Conservation (phyloP, 495 filamentous ascomycete genomes). For the Penicillium cosmopolitanum region DNA sequence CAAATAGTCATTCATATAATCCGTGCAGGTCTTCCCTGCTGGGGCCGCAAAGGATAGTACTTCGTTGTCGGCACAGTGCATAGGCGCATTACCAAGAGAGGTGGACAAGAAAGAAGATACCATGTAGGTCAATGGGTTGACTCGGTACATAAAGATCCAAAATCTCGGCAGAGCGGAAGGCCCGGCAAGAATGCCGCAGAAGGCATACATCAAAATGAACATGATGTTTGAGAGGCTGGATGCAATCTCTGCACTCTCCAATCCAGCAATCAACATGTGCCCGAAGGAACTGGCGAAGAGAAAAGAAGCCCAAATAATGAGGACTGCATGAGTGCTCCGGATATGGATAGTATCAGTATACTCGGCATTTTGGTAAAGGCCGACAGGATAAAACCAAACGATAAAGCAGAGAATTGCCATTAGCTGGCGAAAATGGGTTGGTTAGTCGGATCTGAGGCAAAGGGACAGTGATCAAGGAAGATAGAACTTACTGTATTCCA, state of each 20-base stretch:
- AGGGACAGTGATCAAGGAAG: too few relatives aligned
- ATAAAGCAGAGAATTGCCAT: not conserved
- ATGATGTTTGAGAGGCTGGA: conserved; percentile 54
- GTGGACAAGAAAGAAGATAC: conserved; percentile 2
- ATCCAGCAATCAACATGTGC: not conserved
- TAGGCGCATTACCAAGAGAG: not conserved
- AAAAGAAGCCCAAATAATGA: not conserved
- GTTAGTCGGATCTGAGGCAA: too few relatives aligned
- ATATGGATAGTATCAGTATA: not conserved
- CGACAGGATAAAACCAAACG: not conserved
- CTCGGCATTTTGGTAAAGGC: not conserved
- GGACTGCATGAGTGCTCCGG: not conserved
- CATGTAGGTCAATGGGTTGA: conserved; percentile 3
- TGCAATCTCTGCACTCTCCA: not conserved
- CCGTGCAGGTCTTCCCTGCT: not conserved
- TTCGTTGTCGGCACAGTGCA: conserved; percentile 5
- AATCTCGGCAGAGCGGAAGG: conserved; percentile 6
- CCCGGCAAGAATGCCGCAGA: conserved; percentile 59
- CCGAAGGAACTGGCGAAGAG: not conserved
- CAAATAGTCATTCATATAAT: not conserved
- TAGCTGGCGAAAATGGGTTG: not conserved
- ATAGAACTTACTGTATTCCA: conserved; percentile 53
- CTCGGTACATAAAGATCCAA: conserved; percentile 12
- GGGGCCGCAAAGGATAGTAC: not conserved
- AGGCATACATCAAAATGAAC: conserved; percentile 36